Base-by-base conservation (phyloP, 2,329 filamentous ascomycete genomes). In the Colletotrichum magnum region DNA sequence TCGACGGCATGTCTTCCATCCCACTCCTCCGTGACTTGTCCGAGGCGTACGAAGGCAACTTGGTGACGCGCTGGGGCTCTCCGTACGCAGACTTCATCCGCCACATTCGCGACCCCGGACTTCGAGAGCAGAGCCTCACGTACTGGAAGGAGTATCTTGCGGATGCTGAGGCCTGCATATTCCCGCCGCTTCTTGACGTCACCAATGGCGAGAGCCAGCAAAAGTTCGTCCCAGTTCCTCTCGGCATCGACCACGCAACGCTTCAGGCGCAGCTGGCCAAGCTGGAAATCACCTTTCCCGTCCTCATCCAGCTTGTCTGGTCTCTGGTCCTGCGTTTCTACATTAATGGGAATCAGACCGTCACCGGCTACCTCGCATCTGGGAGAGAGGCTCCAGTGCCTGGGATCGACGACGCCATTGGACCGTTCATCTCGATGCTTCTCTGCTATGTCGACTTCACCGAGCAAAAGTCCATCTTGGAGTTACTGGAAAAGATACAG, bases 371-470 rank as follows among this genome's bases (percentile, higher is more conserved):
- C 64, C 81, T 88, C 0, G 75, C 86, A 4, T 86, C 85, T 0
- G 87, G 87, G 2, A 80, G 88, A 15, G 87, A 89, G 68, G 80
- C 84, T 4, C 82, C 85, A 1, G 77, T 89, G 1, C 76, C 80
- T 2, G 81, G 82, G 1, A 83, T 88, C 12, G 79, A 84, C 2
- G 78, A 83, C 3, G 82, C 86, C 2, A 81, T 86, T 12, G 87
- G 88, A 0, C 80, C 82, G 10, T 85, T 88, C 56, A 85, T 89
- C 68, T 88, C 87, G 62, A 87, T 88, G 82, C 79, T 89, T 3
- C 54, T 65, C 2, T 65, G 63, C 39, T 36, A 26, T 7, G 18
- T 65, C 18, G 63, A 65, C 48, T 59, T 83, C 86, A 53, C 87
- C 83, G 67, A 81, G 83, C 6, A 77, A 87, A 4, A 74, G 78